phyloP scores from a whole-genome alignment of 768 basidiomycete genomes.

The Hygrophorus pudorinus region DNA sequence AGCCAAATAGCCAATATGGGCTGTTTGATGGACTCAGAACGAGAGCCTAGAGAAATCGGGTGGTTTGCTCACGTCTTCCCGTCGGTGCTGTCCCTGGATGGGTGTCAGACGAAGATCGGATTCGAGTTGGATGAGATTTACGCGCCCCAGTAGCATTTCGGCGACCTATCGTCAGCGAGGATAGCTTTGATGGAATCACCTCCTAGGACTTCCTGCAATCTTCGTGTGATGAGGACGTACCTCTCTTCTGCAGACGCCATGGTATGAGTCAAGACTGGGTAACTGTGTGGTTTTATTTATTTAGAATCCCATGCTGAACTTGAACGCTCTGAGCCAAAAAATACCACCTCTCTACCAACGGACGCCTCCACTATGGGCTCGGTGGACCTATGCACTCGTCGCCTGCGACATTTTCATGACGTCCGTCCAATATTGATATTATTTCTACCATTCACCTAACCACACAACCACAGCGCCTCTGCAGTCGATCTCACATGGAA shows the following conservation, averaged over 20 bases:
- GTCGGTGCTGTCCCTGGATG: conserved; percentile 81
- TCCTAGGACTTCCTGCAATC: conserved; percentile 82
- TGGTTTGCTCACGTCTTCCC: conserved; percentile 67
- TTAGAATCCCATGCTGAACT: too few species aligned
- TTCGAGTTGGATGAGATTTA: conserved; percentile 12
- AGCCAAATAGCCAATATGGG: conserved; percentile 96
- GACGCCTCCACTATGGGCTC: conserved; percentile 22
- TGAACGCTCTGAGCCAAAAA: too few species aligned
- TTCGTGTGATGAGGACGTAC: conserved; percentile 77
- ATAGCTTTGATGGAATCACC: conserved; percentile 76
- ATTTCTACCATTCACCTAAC: not conserved
- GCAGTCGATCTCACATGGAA: conserved; percentile 26
- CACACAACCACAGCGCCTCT: conserved; percentile 15
- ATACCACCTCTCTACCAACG: conserved; percentile 19
- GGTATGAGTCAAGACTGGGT: too few species aligned
- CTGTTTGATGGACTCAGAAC: conserved; percentile 30
- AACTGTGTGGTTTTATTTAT: too few species aligned
- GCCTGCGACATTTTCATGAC: conserved; percentile 23
- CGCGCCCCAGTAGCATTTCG: conserved; percentile 90
- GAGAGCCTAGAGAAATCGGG: conserved; percentile 4
- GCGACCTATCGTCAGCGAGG: conserved; percentile 62
- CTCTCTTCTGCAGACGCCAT: conserved; percentile 38
- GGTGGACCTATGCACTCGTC: conserved; percentile 19
- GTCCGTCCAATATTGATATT: conserved; percentile 12
- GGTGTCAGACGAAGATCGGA: conserved; percentile 4